Base-by-base conservation (phyloP, 192 early-diverging fungal genomes). In the Backusella sp. region DNA sequence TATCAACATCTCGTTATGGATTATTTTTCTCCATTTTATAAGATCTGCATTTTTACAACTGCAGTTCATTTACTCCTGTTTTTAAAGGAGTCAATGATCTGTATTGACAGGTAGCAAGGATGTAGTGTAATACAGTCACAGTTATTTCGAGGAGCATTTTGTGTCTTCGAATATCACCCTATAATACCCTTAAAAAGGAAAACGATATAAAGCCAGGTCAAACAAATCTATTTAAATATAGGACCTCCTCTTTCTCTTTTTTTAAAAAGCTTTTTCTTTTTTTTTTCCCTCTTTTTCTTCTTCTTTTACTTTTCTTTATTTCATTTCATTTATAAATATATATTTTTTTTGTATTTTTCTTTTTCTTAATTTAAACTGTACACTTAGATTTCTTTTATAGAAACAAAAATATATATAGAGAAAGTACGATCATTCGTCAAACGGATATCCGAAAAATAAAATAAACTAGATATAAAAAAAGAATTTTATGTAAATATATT, bases 201-300 rank as follows among this genome's bases (percentile, higher is more conserved):
- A 59, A 59, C 53, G 53, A 23, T 59, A 59, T 21, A 59, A 59
- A 59, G 53, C 53, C 53, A 23, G 9, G 53, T 59, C 23, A 59
- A 59, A 59, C 53, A 59, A 59, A 59, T 59, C 53, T 59, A 59
- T 59, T 59, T 59, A 59, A 59, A 59, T 59, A 59, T 59, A 59
- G 11, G 53, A 59, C 53, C 53, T 59, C 53, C 53, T 59, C 53
- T 12, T 59, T 59, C 53, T 59, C 23, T 59, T 23, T 23, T 59
- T 59, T 59, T 23, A 49, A 49, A 49, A 49, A n/a, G 46, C 53
- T 28, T 26, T 59, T 59, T 59, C 21, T 59, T 23, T 59, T 59
- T 23, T 26, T 23, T 59, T 23, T 12, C 21, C 23, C 23, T 26
- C 53, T 59, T 26, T 59, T 26, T 59, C 53, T 59, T 59, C 11